Percentiles rank a stretch among this genome's conserved stretches.
Evolutionary conservation across 208 protist species (phyloP).

Genomic region (Acanthamoeba lenticulata): DNA sequence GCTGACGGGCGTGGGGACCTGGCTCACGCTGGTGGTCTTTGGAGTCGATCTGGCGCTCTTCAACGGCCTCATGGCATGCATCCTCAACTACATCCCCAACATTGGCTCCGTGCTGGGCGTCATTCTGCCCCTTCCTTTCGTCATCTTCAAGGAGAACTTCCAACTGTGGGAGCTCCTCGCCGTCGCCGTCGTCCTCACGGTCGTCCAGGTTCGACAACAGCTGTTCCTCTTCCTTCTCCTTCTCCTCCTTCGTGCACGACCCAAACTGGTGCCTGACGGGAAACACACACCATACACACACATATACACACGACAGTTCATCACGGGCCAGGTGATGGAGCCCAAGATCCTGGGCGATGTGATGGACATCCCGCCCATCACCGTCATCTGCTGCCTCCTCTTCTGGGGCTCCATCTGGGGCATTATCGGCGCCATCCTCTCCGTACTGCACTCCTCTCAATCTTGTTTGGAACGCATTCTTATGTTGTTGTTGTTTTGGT

Average conservation of each 20-base stretch:
- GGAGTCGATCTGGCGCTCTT: not conserved
- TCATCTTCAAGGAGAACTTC: conserved; percentile 42
- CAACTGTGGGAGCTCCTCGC: conserved; percentile 4
- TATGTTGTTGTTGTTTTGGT: not conserved
- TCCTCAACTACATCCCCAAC: conserved; percentile 57
- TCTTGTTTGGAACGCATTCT: not conserved
- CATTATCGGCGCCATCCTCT: conserved; percentile 52
- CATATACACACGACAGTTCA: not conserved
- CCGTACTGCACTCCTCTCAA: not conserved
- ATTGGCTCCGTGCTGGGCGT: conserved; percentile 55
- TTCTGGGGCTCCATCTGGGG: conserved; percentile 41
- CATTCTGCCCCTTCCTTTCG: not conserved
- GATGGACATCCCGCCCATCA: conserved; percentile 53
- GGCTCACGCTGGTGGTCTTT: not conserved
- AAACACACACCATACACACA: not conserved
- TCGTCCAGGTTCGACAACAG: not conserved
- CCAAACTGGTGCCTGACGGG: not conserved
- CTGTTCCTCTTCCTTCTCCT: too few species aligned
- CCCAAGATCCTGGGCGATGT: conserved; percentile 24
- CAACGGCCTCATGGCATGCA: not conserved
- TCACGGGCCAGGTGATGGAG: conserved; percentile 30
- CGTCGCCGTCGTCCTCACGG: not conserved
- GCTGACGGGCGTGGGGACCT: not conserved
- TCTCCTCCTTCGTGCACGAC: too few species aligned
- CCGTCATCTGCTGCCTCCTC: conserved; percentile 3